A percentile compares a stretch with the other conserved stretches of the same genome.
Evolutionary conservation across 352 stramenopile genomes (phyloP).

Genomic region (Phytophthora multivora): DNA sequence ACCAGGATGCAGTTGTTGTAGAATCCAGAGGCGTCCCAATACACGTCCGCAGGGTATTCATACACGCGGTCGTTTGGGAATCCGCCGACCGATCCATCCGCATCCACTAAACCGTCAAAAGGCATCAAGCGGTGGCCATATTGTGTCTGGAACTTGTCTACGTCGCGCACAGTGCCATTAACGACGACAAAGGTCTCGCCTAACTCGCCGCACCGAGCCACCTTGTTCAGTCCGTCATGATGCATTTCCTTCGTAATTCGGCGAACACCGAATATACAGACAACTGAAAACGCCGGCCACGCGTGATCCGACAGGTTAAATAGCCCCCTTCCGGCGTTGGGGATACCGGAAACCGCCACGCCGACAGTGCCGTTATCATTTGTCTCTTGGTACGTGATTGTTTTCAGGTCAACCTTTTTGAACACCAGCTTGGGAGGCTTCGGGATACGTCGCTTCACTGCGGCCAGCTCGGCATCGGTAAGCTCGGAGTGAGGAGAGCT

Average conservation of each 20-base stretch:
- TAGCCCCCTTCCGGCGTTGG: conserved; percentile 77
- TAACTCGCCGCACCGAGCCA: conserved; percentile 81
- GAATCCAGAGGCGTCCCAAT: conserved; percentile 88
- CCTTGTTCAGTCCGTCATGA: conserved; percentile 88
- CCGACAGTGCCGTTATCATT: conserved; percentile 90
- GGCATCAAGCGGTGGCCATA: conserved; percentile 83
- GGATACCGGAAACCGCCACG: conserved; percentile 82
- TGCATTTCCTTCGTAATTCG: conserved; percentile 89
- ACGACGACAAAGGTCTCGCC: conserved; percentile 90
- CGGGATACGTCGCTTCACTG: conserved; percentile 79
- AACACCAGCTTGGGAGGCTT: conserved; percentile 85
- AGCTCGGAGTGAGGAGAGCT: conserved; percentile 72
- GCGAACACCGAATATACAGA: conserved; percentile 88
- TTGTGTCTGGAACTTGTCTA: conserved; percentile 90
- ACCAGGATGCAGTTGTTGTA: conserved; percentile 93
- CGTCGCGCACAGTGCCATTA: conserved; percentile 83
- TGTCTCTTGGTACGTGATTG: conserved; percentile 83
- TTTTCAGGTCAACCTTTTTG: conserved; percentile 85
- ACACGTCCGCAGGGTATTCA: conserved; percentile 83
- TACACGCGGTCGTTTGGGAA: conserved; percentile 90
- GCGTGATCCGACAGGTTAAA: conserved; percentile 83
- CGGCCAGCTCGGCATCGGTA: conserved; percentile 80
- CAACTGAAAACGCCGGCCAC: conserved; percentile 88
- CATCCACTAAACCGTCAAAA: conserved; percentile 86
- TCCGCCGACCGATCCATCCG: conserved; percentile 80